A percentile compares a stretch with the other conserved stretches of the same genome.
These are phyloP conservation scores for Pleurotus ostreatus DNA, from an alignment of 768 basidiomycete species.

Conservation along the genomic window DNA sequence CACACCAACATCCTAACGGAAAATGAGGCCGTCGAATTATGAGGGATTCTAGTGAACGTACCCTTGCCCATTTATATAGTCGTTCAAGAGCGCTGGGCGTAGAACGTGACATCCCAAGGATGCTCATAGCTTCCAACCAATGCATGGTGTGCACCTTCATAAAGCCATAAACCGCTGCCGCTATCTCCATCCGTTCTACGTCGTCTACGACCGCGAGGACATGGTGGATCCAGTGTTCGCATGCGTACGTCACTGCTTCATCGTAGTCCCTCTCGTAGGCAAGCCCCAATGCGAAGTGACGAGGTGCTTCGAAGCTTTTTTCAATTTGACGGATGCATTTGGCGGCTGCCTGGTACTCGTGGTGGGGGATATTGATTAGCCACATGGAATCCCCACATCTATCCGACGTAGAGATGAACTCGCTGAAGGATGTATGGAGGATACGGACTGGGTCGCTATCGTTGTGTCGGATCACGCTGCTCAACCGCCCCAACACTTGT, in stretches of 20 bases:
- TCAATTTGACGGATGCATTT: neutral
- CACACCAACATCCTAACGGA: neutral
- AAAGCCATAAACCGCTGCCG: neutral
- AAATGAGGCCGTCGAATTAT: neutral
- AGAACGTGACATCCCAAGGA: neutral
- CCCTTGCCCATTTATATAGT: neutral
- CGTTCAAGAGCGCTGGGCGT: neutral
- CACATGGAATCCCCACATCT: conserved; percentile 5
- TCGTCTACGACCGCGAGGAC: neutral
- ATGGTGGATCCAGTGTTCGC: conserved; percentile 6
- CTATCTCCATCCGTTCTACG: neutral
- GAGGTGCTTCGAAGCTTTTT: neutral
- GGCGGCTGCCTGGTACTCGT: conserved; percentile 2
- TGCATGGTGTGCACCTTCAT: neutral
- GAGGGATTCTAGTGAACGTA: neutral
- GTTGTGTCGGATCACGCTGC: neutral
- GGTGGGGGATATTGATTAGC: conserved; percentile 7
- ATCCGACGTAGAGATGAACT: conserved; percentile 5
- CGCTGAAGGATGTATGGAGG: conserved; percentile 10
- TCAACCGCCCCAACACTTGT: neutral
- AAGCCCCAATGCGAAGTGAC: neutral
- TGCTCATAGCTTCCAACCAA: conserved; percentile 8
- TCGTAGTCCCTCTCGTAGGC: neutral
- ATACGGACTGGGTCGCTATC: conserved; percentile 5
- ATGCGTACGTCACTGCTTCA: conserved; percentile 6